Conservation (phyloP, 2,329 filamentous ascomycete genomes). For the Fonsecaea pedrosoi region DNA sequence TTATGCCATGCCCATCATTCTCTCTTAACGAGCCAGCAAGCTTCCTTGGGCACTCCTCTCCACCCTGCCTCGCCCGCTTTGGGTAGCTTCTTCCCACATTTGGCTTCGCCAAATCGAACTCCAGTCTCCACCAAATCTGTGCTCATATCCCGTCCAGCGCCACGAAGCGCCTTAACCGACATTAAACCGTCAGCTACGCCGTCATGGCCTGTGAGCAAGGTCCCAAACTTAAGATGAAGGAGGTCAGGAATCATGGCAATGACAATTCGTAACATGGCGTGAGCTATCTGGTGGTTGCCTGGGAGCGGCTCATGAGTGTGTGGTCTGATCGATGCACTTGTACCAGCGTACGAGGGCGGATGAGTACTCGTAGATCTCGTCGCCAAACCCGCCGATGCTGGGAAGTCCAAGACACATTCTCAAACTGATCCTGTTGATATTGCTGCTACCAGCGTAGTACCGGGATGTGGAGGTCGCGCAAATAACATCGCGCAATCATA, state of each 20-base stretch:
- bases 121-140: conserved; percentile 14
- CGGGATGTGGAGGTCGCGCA: neutral
- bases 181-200: conserved; percentile 20
- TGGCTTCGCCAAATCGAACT: conserved; percentile 11
- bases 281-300: neutral
- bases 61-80: neutral
- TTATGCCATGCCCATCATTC: conserved; percentile 23
- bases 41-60: conserved; percentile 2
- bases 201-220: conserved; percentile 9
- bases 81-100: conserved; percentile 1
- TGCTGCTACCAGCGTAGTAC: conserved; percentile 14
- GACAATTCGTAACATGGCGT: conserved; percentile 20
- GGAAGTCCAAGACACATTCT: neutral
- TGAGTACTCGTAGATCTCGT: neutral
- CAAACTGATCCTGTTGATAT: conserved; percentile 1
- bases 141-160: conserved; percentile 4
- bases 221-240: conserved; percentile 11
- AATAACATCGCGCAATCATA: conserved; percentile 1
- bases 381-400: neutral
- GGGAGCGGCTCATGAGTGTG: neutral
- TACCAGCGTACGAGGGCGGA: neutral
- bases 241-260: conserved; percentile 1
- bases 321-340: neutral
- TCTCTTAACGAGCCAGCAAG: conserved; percentile 3
- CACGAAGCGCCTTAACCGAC: conserved; percentile 26